Evolutionary conservation across 2,329 filamentous ascomycete genomes (phyloP).

Genomic region (Aspergillus japonicus): DNA sequence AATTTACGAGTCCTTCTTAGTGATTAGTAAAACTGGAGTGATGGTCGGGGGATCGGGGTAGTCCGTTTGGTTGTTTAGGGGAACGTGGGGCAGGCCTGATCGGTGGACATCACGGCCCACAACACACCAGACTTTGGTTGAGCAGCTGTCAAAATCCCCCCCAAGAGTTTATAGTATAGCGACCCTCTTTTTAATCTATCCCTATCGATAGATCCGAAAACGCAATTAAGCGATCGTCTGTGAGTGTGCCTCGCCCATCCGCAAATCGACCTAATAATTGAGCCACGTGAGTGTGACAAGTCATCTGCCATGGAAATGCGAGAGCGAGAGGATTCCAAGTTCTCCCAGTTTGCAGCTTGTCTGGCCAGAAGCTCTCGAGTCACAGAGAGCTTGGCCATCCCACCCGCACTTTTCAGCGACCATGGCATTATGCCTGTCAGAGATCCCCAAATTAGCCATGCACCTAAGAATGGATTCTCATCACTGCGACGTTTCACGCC

Average conservation of each 20-base stretch:
- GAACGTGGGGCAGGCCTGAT: not conserved
- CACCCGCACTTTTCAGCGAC: not conserved
- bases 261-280: not conserved
- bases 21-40: no score
- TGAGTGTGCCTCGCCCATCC: not conserved
- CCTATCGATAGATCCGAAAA: not conserved
- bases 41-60: not conserved
- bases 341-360: not conserved
- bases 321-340: not conserved
- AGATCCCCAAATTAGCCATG: conserved; percentile 7
- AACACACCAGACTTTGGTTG: not conserved
- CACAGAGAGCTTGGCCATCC: no score
- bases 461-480: not conserved
- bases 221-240: not conserved
- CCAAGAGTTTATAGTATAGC: not conserved
- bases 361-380: not conserved
- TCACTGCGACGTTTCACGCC: conserved; percentile 7
- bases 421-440: not conserved
- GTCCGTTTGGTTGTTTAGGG: not conserved
- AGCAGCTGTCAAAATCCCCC: not conserved
- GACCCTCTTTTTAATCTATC: not conserved
- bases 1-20: not conserved
- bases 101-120: not conserved
- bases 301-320: not conserved
- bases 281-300: not conserved